Evolutionary conservation across 202 grass and related monocot genomes (phyloP), one percentile per base, ranked within the genome.

Genomic region (Carex arenaria): DNA sequence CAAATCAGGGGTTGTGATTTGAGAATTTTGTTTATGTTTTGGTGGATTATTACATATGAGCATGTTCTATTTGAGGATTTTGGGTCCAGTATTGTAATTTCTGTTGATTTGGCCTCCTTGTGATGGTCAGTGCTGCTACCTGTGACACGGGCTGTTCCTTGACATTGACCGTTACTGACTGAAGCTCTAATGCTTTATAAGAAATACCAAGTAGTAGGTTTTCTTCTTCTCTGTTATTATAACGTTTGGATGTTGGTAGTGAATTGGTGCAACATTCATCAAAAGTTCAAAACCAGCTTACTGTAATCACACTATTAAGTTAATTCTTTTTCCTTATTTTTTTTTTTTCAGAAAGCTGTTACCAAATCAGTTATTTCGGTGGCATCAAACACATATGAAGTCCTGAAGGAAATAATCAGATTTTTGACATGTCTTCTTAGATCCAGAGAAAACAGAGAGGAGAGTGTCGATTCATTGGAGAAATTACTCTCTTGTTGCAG

Each of bases 351-450:
- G 80, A 53, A 30, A 84, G 82, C 51, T 7, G 61, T 94, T 66
- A 89, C 87, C 42, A 85, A 82, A 79, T 88, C 90, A 84, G 77
- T 93, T 80, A 67, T 88, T 61, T 14, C 18, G 28, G 86, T 89
- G 36, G 88, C 84, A 59, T 90, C 91, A 56, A 89, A 89, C 78
- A 90, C 87, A 5, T 89, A 93, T 31, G 59, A 69, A n/a, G 86
- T 88, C 26, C 61, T 95, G 47, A 99, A 95, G 87, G 96, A 99
- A 87, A 53, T 88, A 15, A 95, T 96, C 51, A 90, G 93, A 40
- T 99, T 93, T 49, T 82, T 99, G 38, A 90, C 93, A 28, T 49
- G 93, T 68, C 89, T 99, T 85, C 86, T 99, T 8, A 99, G 86
- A 86, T 86, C 66, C 73, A 87, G 59, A 34, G 79, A 66, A 71